Evolutionary conservation across 2,329 filamentous ascomycete genomes (phyloP).

Genomic region (Emergomyces pasteurianus): DNA sequence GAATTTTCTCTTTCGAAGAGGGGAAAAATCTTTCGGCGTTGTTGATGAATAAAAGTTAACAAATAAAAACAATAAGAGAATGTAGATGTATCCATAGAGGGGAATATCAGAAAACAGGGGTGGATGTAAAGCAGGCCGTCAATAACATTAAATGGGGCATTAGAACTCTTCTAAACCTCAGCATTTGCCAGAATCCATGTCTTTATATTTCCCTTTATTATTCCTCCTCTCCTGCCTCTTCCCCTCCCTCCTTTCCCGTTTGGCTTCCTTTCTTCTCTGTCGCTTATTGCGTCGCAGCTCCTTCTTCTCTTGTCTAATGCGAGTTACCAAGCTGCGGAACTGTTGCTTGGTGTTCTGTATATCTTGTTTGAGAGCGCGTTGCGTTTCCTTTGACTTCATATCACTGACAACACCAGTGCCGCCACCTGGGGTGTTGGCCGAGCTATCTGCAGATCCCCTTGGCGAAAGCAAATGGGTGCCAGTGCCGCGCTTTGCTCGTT

Average conservation of each 20-base stretch:
- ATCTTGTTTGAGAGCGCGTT: constrained; percentile 25
- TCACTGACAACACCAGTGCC: not conserved
- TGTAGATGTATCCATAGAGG: not conserved
- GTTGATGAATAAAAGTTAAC: not conserved
- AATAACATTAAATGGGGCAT: not conserved
- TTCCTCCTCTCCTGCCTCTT: constrained; percentile 6
- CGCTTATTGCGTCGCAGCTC: constrained; percentile 12
- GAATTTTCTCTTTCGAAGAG: not conserved
- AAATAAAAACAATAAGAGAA: not conserved
- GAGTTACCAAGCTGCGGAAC: constrained; percentile 24
- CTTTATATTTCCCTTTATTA: constrained; percentile 1
- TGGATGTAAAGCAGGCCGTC: not conserved
- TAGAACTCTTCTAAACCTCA: not conserved
- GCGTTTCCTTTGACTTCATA: constrained; percentile 14
- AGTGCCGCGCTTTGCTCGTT: not conserved
- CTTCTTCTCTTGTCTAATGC: constrained; percentile 16
- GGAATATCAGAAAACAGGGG: not conserved
- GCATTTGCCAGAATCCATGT: not conserved
- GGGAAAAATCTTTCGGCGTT: not conserved
- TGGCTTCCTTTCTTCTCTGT: constrained; percentile 10
- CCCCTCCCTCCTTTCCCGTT: constrained; percentile 3
- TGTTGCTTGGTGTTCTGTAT: constrained; percentile 26
- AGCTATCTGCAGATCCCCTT: not conserved
- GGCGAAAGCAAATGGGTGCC: not conserved
- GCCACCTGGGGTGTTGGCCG: not conserved